Percentiles rank a stretch among this genome's conserved stretches.
Evolutionary conservation across 352 stramenopile species (phyloP).

Genomic region (Phytophthora colocasiae): DNA sequence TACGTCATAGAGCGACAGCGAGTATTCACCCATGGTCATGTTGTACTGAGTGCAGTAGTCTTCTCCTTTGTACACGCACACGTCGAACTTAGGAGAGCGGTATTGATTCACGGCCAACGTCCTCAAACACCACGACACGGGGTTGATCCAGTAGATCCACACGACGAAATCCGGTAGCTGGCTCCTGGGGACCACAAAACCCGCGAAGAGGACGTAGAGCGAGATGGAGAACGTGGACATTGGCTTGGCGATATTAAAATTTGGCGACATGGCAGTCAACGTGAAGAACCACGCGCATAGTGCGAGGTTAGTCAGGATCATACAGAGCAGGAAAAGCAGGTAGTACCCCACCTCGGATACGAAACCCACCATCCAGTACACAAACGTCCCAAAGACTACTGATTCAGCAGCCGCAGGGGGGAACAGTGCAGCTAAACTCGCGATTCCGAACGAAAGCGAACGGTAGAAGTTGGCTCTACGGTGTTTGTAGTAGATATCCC

Average conservation of each 20-base stretch:
- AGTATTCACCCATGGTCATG: slow-evolving; percentile 43
- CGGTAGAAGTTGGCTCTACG: slow-evolving; percentile 88
- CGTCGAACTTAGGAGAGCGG: slow-evolving; percentile 29
- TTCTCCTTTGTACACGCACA: slow-evolving; percentile 32
- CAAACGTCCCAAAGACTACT: slow-evolving; percentile 72
- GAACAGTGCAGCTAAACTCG: slow-evolving; percentile 12
- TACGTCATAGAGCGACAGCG: slow-evolving; percentile 35
- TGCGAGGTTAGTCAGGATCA: slow-evolving; percentile 30
- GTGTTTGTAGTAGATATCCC: slow-evolving; percentile 75
- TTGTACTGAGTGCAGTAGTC: slow-evolving; percentile 36
- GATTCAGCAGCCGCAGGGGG: slow-evolving; percentile 49
- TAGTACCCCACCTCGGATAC: slow-evolving; percentile 13
- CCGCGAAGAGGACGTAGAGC: slow-evolving; percentile 31
- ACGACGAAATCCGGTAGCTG: slow-evolving; percentile 41
- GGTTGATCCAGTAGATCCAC: slow-evolving; percentile 72
- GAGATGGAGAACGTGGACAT: slow-evolving; percentile 45
- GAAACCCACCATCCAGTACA: slow-evolving; percentile 91
- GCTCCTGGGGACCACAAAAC: slow-evolving; percentile 27
- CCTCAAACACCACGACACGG: slow-evolving; percentile 49
- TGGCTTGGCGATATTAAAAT: slow-evolving; percentile 38
- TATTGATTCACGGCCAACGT: slow-evolving; percentile 47
- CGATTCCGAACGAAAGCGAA: slow-evolving; percentile 60
- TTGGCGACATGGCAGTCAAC: slow-evolving; percentile 32
- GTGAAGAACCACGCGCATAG: slow-evolving; percentile 39
- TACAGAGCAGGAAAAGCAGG: slow-evolving; percentile 26